Base-by-base conservation (phyloP, 805 yeast species). In the Nakazawaea molendinolei region DNA sequence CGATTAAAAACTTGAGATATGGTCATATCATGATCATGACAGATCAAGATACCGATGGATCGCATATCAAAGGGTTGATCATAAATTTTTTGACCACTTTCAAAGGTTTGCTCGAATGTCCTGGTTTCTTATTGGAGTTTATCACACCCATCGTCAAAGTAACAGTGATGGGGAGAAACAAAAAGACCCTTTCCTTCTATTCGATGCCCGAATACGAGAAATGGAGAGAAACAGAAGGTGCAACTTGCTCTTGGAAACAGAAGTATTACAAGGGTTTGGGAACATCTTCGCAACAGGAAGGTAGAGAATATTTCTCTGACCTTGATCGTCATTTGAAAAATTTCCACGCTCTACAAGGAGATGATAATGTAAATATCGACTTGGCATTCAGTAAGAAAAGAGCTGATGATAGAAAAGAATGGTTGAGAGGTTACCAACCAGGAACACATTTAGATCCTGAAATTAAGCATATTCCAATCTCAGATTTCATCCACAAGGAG, bases 11-110 rank as follows among this genome's bases (percentile, higher is more conserved):
- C 4, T 65, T 92, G 44, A 76, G 98, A 56, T 92, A 92, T 53
- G 98, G 98, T 24, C 95, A 87, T 56, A 73, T 92, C 34, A 92
- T 92, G 97, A 87, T 92, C 55, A 92, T 92, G 97, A 87, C 98
- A 5, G 98, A 92, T 82, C 98, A 92, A 63, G 98, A 92, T 86
- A 95, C 89, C 49, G 98, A 92, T 70, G 98, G 98, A 43, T 83
- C 95, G 13, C 98, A 92, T 65, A 92, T 92, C 56, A 92, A 92
- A 56, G 98, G 98, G 45, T 71, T 92, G 46, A 74, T 92, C 40
- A 92, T 92, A 51, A 92, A 92, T 56, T 92, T 92, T 52, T 63
- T 92, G 41, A 74, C 90, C 4, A 82, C 95, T 22, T 92, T 92
- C 64, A 97, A 97, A 1, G 98, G 97, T 2, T 63, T 92, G 45